Percentiles rank a stretch among this genome's conserved stretches.
Conservation (phyloP, 768 basidiomycete genomes). For the Panellus pusillus region DNA sequence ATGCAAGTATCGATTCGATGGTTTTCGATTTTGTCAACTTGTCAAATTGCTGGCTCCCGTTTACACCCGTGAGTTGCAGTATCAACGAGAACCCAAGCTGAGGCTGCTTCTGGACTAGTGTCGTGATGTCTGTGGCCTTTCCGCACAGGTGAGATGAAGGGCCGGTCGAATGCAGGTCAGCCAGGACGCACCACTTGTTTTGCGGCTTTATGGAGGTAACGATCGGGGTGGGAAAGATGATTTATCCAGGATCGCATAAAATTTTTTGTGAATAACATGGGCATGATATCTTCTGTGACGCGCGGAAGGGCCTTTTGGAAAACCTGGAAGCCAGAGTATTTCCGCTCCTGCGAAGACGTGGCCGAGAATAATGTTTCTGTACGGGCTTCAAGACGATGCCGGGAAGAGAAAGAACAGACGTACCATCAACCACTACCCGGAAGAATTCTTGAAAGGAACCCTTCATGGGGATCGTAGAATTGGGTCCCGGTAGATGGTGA, state of each 20-base stretch:
- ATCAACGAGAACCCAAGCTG: constrained; percentile 83
- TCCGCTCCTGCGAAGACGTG: constrained; percentile 82
- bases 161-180: background rate
- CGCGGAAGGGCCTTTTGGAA: constrained; percentile 78
- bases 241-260: constrained; percentile 98
- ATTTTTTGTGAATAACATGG: constrained; percentile 90
- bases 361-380: constrained; percentile 85
- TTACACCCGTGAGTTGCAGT: constrained; percentile 76
- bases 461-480: constrained; percentile 37
- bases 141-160: background rate
- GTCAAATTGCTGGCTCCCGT: constrained; percentile 90
- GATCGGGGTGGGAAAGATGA: constrained; percentile 84
- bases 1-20: constrained; percentile 77
- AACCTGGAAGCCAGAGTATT: constrained; percentile 95
- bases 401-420: constrained; percentile 21
- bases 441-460: constrained; percentile 91
- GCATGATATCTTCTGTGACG: constrained; percentile 63
- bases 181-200: constrained; percentile 65
- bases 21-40: constrained; percentile 91
- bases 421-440: constrained; percentile 87
- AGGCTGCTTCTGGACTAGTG: constrained; percentile 72
- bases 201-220: constrained; percentile 88
- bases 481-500: constrained; percentile 56
- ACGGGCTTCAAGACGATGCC: constrained; percentile 1
- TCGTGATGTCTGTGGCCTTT: constrained; percentile 75